Evolutionary conservation across 2,329 filamentous ascomycete species (phyloP), one percentile per base, ranked within the genome.

Genomic region (Paracamarosporium sp.): DNA sequence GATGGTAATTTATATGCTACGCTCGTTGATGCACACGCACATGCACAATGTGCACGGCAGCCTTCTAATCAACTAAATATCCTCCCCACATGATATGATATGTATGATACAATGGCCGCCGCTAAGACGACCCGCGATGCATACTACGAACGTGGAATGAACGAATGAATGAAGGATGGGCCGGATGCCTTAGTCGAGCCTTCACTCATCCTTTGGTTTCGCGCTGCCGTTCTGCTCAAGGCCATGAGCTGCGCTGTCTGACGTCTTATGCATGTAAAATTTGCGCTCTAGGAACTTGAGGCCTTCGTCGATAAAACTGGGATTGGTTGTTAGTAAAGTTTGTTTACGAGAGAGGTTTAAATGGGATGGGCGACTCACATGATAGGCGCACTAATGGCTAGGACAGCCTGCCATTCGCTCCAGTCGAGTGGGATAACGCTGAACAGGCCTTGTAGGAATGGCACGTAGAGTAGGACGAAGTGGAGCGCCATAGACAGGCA

Each of bases 381-480:
- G 63, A 99, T 96, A 41, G 95, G 95, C 17, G 89, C 88, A 78
- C 93, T 97, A 74, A 98, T 95, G 30, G 83, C 78, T 62, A 97
- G 72, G 45, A 99, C 95, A 17, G 96, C 93, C 80, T 92, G 88
- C 95, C 95, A 99, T 79, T 99, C 95, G 20, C 80, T 83, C 86
- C 85, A 87, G 73, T 94, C 90, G 65, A 99, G 80, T 9, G 95
- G 93, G 62, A 97, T 79, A 64, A 99, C 98, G 35, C 91, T 91
- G 81, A 99, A 99, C 57, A 99, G 81, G 7, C 82, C 83, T 80
- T 97, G 94, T 57, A 99, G 80, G 80, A 97, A 87, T 0, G 96
- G 95, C 2, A 89, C 90, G 80, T 99, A 99, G 35, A 99, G 85
- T 48, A 99, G 89, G 24, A 89, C 91, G 77, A 98, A 97, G 83